Evolutionary conservation across 2,329 filamentous ascomycete genomes (phyloP), one percentile per base, ranked within the genome.

Genomic region (Malbranchea zuffiana): DNA sequence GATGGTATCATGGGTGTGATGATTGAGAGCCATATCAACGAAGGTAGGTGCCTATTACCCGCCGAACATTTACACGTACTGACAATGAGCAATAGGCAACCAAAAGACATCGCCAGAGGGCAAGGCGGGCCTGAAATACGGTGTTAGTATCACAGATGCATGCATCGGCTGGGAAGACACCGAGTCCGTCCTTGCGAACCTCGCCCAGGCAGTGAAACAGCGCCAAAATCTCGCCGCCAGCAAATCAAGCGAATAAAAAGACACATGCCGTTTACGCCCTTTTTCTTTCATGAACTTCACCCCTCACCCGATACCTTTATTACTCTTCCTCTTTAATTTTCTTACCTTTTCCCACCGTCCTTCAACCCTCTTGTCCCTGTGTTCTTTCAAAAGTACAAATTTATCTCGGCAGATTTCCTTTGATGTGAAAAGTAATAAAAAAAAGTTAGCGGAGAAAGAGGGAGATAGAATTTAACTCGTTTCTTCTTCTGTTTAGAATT

Each of bases 1-100:
- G 72, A 73, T 3, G 80, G 70, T 32, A 90, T 98, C 54, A 88
- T 95, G 76, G 90, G 90, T 52, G 84, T 96, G 42, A 98, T 98
- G 90, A 93, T 98, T 53, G 90, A 98, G 69, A 92, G 83, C 62
- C 83, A 96, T 62, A 92, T 96, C 65, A 81, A 88, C 53, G 88
- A 95, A 66, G 87, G 82, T 81, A 60, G 53, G 69, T 56, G 21
- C 35, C 24, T 8, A 31, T 31, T 26, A 28, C 16, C 25, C 6
- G 30, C 11, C 21, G 8, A 6, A 17, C 23, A 11, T 16, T 7
- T 15, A 15, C 18, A 5, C 8, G 11, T 16, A 2, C 32, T 35
- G 17, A 24, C n/a, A 11, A 17, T 29, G 4, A 20, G n/a, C 17
- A 25, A 18, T 32, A 66, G 64, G 87, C 48, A 82, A 72, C 62